Percentiles rank a stretch among this genome's conserved stretches.
These are phyloP conservation scores for Penicillium robsamsonii DNA, from an alignment of 495 filamentous ascomycete species.

Conservation along the genomic window DNA sequence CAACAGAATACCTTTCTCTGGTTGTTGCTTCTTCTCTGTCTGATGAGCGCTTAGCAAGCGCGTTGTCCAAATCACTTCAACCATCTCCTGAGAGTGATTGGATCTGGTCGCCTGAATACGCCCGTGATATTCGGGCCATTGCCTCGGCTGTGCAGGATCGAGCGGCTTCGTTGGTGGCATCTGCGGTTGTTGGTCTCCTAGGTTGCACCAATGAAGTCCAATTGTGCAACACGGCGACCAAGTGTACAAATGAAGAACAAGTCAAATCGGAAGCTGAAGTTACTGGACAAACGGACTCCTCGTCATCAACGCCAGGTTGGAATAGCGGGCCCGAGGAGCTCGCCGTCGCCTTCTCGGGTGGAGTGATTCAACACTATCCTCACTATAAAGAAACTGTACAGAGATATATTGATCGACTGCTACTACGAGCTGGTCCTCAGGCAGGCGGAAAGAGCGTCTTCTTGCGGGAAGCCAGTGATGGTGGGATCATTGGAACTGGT, in stretches of 20 bases:
- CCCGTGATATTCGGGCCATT: constrained; percentile 51
- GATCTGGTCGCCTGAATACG: constrained; percentile 56
- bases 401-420: constrained; percentile 57
- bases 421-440: constrained; percentile 48
- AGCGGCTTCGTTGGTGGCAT: constrained; percentile 63
- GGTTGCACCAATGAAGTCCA: constrained; percentile 58
- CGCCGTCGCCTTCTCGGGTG: constrained; percentile 68
- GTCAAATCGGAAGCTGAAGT: neutral
- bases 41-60: constrained; percentile 39
- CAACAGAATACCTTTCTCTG: constrained; percentile 64
- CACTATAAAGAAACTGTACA: constrained; percentile 61
- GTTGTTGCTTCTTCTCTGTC: constrained; percentile 45
- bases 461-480: constrained; percentile 63
- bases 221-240: constrained; percentile 10
- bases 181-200: constrained; percentile 62
- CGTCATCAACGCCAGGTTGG: constrained; percentile 22
- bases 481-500: constrained; percentile 68
- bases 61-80: constrained; percentile 48
- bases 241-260: neutral
- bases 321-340: constrained; percentile 51
- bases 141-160: constrained; percentile 59
- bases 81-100: constrained; percentile 40
- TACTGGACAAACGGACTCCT: constrained; percentile 3
- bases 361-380: constrained; percentile 71
- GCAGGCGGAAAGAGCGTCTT: constrained; percentile 53